Evolutionary conservation across 352 stramenopile genomes (phyloP).

Genomic region (Sclerospora graminicola): DNA sequence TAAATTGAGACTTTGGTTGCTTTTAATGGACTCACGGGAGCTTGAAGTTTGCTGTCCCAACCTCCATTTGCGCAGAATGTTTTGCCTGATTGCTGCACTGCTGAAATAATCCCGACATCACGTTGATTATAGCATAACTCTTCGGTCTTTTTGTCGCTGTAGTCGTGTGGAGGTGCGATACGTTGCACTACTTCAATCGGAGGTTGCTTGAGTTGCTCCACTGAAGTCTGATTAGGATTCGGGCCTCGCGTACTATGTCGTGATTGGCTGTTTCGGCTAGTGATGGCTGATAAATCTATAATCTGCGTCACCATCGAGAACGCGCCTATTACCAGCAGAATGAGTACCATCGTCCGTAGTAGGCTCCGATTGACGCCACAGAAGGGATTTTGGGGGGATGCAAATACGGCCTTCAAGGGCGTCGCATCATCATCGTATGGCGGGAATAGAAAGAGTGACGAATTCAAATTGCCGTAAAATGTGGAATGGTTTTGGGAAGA

Average conservation of each 20-base stretch:
- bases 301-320: constrained; percentile 6
- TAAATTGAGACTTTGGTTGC: constrained; percentile 28
- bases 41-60: constrained; percentile 4
- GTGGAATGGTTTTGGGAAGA: too few relatives aligned
- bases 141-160: constrained; percentile 10
- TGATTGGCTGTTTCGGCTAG: constrained; percentile 3
- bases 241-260: constrained; percentile 6
- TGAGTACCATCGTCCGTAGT: constrained; percentile 5
- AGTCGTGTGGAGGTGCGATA: constrained; percentile 13
- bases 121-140: constrained; percentile 20
- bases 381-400: background rate
- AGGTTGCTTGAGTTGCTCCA: constrained; percentile 1
- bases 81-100: constrained; percentile 9
- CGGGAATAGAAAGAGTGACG: too few relatives aligned
- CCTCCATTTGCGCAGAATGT: constrained; percentile 17
- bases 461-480: too few relatives aligned
- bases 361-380: background rate
- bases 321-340: constrained; percentile 3
- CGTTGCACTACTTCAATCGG: constrained; percentile 5
- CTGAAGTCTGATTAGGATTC: background rate
- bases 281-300: constrained; percentile 4
- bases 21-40: constrained; percentile 1
- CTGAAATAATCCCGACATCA: constrained; percentile 25
- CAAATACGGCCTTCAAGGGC: too few relatives aligned
- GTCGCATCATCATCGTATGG: too few relatives aligned